Percentiles rank a stretch among this genome's conserved stretches.
phyloP scores from a whole-genome alignment of 257 asterid genomes.

The Ilex aquifolium region DNA sequence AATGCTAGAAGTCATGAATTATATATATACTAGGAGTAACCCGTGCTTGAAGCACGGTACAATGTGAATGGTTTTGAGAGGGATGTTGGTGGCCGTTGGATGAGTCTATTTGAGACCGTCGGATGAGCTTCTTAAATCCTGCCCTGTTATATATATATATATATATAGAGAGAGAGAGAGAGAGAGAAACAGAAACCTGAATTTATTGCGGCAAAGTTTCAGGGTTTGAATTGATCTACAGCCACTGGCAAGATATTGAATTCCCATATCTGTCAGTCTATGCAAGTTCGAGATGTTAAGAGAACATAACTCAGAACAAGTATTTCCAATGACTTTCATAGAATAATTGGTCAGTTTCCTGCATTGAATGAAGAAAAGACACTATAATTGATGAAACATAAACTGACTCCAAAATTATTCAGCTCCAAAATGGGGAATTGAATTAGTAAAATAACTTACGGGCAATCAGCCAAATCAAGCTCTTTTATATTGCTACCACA shows the following conservation, averaged over 20 bases:
- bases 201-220: constrained; percentile 47
- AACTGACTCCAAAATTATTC: background rate
- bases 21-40: no score
- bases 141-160: no score
- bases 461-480: constrained; percentile 62
- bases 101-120: no score
- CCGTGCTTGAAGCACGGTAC: no score
- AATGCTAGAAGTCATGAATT: no score
- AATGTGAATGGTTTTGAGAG: no score
- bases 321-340: constrained; percentile 49
- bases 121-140: no score
- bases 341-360: constrained; percentile 63
- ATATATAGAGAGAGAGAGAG: no score
- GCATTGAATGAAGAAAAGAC: constrained; percentile 23
- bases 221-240: constrained; percentile 55
- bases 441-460: constrained; percentile 42
- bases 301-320: constrained; percentile 48
- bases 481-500: constrained; percentile 60
- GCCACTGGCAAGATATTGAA: constrained; percentile 70
- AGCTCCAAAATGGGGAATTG: no score
- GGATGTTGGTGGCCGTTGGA: no score
- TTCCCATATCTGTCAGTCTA: constrained; percentile 57
- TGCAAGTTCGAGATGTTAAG: constrained; percentile 56
- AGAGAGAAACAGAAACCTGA: constrained; percentile 43
- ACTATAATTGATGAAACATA: background rate